Conservation (phyloP, 768 basidiomycete genomes). For the Tricholoma terreum region DNA sequence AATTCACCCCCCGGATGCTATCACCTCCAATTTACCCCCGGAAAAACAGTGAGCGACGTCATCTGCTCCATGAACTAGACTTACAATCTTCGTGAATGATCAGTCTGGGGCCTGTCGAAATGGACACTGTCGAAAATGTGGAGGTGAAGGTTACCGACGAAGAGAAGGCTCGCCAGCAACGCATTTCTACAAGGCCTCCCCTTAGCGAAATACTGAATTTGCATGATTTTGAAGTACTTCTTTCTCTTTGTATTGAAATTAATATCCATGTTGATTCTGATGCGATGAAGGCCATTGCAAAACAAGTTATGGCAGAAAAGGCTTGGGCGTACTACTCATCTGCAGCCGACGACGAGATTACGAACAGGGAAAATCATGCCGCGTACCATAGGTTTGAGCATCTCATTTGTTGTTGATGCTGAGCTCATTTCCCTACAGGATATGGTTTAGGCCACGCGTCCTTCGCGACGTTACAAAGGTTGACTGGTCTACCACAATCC, state of each 20-base stretch:
- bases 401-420: background rate
- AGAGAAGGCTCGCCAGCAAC: conserved; percentile 66
- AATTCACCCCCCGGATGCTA: conserved; percentile 85
- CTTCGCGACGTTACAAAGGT: conserved; percentile 81
- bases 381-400: conserved; percentile 77
- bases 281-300: conserved; percentile 69
- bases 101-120: conserved; percentile 72
- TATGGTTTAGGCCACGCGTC: conserved; percentile 91
- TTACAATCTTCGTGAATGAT: background rate
- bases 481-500: conserved; percentile 81
- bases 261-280: conserved; percentile 3
- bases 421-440: conserved; percentile 28
- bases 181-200: conserved; percentile 62
- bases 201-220: conserved; percentile 81
- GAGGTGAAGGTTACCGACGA: conserved; percentile 63
- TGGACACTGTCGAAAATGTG: conserved; percentile 59
- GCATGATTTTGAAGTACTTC: conserved; percentile 87
- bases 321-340: conserved; percentile 98
- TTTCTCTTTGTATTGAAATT: background rate
- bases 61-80: background rate
- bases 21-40: conserved; percentile 70
- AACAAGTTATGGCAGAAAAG: conserved; percentile 74
- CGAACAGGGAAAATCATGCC: conserved; percentile 82
- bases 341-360: conserved; percentile 96
- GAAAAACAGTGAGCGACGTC: conserved; percentile 71